Conservation (phyloP, 148 eudicot species). For the Persicaria maculosa region DNA sequence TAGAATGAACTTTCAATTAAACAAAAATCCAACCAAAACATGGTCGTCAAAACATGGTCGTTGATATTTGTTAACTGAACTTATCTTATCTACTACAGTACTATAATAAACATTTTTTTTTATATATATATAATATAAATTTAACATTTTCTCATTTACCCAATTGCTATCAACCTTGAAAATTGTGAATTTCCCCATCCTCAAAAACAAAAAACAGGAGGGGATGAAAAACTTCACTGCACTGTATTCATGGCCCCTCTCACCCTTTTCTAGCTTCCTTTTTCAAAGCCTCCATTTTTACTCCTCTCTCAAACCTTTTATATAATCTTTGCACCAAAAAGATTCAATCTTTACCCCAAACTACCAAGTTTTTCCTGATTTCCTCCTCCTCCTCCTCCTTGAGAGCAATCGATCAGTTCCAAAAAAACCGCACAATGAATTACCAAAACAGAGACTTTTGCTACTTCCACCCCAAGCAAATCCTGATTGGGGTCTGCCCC, state of each 20-base stretch:
- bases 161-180: slow-evolving; percentile 7
- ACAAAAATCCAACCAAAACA: too few species aligned
- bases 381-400: not conserved
- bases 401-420: not conserved
- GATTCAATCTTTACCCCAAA: too few species aligned
- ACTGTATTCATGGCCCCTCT: not conserved
- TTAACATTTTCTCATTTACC: not conserved
- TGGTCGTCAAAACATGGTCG: too few species aligned
- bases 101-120: not conserved
- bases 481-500: slow-evolving; percentile 8
- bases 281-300: not conserved
- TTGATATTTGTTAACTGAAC: too few species aligned
- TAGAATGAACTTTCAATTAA: too few species aligned
- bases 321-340: not conserved
- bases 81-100: too few species aligned
- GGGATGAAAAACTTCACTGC: not conserved
- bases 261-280: not conserved
- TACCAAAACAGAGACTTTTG: slow-evolving; percentile 7
- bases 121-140: not conserved
- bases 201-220: not conserved
- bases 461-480: slow-evolving; percentile 5
- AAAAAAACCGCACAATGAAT: not conserved
- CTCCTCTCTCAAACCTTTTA: not conserved
- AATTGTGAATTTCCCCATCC: not conserved
- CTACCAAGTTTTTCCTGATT: too few species aligned